Evolutionary conservation across 1,139 yeast species (phyloP), one percentile per base, ranked within the genome.

Genomic region (Candida neerlandica): DNA sequence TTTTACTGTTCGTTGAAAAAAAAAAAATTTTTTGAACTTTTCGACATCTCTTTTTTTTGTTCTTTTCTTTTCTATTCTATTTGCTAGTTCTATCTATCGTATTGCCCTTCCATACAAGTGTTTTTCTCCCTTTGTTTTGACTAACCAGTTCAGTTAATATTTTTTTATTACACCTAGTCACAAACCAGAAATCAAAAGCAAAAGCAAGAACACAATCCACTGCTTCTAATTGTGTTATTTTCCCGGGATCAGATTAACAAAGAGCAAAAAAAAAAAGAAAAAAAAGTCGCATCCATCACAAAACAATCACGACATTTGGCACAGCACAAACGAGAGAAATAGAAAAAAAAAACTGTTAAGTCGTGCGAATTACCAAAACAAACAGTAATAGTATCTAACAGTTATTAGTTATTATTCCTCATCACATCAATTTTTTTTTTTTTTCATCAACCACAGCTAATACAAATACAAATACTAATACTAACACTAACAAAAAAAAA

Each of bases 311-410:
- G 37, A 34, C 37, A 34, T 37, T 37, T 37, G 15, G 12, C 40
- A 37, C 19, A 19, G 2, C 19, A 19, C 19, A 21, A 19, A 37
- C 9, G 19, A 19, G 19, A 4, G 2, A 37, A 16, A 35, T 16
- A 19, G n/a, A 21, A 37, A 37, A 37, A 37, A 37, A 37, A 37
- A 37, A 21, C 40, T 5, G 40, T 37, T 37, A 37, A n/a, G 40
- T 37, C 40, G 40, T 37, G 40, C 21, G 23, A 2, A 37, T 3
- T 12, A 3, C 40, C 19, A 37, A 37, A 37, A 21, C 23, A 6
- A 21, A 6, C 23, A 21, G 6, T 21, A 4, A 21, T 6, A 21
- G 23, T 21, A 21, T 4, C 23, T 21, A 21, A 21, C 23, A 21
- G 23, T 21, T 21, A 6, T 4, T 21, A 21, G 23, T 21, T n/a